Evolutionary conservation across 306 rosid species (phyloP).

Genomic region (Senna siamea): DNA sequence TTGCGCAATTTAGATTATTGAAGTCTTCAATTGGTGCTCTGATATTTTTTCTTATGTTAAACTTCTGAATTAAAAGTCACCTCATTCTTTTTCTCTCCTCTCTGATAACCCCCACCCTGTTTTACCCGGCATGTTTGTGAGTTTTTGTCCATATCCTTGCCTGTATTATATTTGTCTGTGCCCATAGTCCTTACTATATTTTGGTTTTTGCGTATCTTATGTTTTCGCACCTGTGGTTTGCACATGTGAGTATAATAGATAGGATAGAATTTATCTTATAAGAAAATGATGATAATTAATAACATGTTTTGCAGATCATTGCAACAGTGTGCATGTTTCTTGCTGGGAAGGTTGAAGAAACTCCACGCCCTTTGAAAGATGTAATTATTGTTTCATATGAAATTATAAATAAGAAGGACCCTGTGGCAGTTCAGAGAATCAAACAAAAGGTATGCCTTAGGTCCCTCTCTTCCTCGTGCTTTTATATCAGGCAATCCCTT

Average conservation of each 20-base stretch:
- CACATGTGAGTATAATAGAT: conserved; percentile 5
- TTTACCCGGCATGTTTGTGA: too few relatives aligned
- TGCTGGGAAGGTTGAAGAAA: conserved; percentile 99
- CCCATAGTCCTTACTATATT: not conserved
- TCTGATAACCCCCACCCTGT: too few relatives aligned
- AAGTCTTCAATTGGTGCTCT: not conserved
- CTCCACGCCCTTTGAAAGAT: conserved; percentile 95
- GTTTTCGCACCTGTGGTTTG: conserved; percentile 3
- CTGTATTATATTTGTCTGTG: not conserved
- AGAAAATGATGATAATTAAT: conserved; percentile 29
- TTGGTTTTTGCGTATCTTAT: not conserved
- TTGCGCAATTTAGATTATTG: not conserved
- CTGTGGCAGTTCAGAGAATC: conserved; percentile 83
- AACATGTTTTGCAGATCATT: conserved; percentile 69
- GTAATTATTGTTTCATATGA: conserved; percentile 93
- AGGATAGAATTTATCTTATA: conserved; percentile 30
- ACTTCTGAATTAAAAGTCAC: not conserved
- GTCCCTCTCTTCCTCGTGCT: not conserved
- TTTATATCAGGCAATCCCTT: conserved; percentile 22
- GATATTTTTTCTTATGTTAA: not conserved
- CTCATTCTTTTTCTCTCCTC: too few relatives aligned
- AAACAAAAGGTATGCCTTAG: conserved; percentile 78
- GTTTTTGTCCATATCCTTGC: conserved; percentile 9
- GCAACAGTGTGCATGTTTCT: conserved; percentile 99
- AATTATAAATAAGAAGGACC: conserved; percentile 88